Base-by-base conservation (phyloP, 495 filamentous ascomycete genomes). In the Lichina pygmaea region DNA sequence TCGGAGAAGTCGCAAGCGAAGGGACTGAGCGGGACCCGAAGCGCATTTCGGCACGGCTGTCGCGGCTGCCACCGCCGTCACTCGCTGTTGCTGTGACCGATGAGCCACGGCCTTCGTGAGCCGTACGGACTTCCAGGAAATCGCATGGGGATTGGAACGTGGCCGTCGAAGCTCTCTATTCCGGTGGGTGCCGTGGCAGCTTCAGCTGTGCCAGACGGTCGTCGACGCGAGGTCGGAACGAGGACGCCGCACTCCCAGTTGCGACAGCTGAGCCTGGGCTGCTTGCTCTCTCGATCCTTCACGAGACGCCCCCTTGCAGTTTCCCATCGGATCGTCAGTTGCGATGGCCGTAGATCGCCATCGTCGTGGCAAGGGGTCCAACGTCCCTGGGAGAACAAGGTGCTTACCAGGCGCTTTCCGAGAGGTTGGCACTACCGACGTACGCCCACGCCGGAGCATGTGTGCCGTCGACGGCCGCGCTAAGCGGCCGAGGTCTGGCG, bases 171-270 rank as follows among this genome's bases (percentile, higher is more conserved):
- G 8, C 71, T 60, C 24, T 62, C 61, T 51, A 67, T 62, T 16
- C 37, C 48, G 43, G 36, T 43, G 31, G 42, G 48, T 44, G 12
- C 8, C 32, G 10, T 33, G 5, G 53, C 41, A 24, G 24, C 24
- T 24, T 24, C 24, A 24, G n/a, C 52, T 54, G 7, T 62, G 24
- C 24, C 24, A 24, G 24, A 4, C 4, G 4, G 24, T 24, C 24
- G 24, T 2, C 4, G 24, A 24, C 2, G 4, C 45, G 0, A 43
- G 0, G 68, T 56, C 0, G 71, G 74, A 9, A 93, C 50, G 3
- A 97, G 30, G 0, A 97, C 84, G 4, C 89, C 89, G 51, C 84
- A 94, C 58, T 97, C 89, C 89, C 89, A 97, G 57, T 95, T 97
- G 10, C 80, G 73, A 54, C 78, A 83, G 47, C 74, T 89, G 15